A percentile compares a stretch with the other conserved stretches of the same genome.
These are phyloP conservation scores for Hansenula lynferdii DNA, from an alignment of 1,139 yeast genomes.

Conservation along the genomic window DNA sequence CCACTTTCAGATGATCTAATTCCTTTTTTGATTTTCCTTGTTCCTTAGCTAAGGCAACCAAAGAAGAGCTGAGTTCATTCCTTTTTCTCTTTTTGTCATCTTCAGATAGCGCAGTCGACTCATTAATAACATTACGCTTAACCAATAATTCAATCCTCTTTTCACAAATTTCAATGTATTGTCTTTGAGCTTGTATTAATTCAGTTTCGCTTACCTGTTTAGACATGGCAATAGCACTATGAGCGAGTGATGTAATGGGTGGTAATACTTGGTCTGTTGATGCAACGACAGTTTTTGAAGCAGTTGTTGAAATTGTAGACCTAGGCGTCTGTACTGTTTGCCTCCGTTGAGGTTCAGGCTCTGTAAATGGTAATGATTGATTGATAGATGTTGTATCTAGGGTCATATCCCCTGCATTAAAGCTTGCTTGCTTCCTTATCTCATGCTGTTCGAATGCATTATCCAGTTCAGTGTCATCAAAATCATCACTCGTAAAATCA, in stretches of 20 bases:
- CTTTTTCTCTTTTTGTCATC: constrained; percentile 28
- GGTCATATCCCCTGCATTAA: not conserved
- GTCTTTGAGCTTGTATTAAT: constrained; percentile 19
- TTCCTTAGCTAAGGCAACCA: constrained; percentile 7
- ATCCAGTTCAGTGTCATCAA: constrained; percentile 8
- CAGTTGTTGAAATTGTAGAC: not conserved
- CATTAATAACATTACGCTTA: constrained; percentile 25
- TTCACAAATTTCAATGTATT: constrained; percentile 25
- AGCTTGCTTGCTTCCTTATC: not conserved
- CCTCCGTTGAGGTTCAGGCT: not conserved
- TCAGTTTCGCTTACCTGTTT: not conserved
- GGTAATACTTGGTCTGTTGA: no score
- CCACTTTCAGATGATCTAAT: not conserved
- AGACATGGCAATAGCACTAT: not conserved
- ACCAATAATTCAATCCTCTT: constrained; percentile 22
- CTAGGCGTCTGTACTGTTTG: no score
- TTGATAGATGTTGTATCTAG: not conserved
- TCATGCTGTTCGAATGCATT: constrained; percentile 9
- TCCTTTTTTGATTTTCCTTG: constrained; percentile 6
- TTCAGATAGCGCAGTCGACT: constrained; percentile 34
- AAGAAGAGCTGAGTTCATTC: constrained; percentile 9
- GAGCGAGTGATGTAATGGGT: no score
- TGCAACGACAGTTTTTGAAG: no score
- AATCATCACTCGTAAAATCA: constrained; percentile 12
- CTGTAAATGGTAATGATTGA: not conserved